These are phyloP conservation scores for Macrocybe gigantea DNA, from an alignment of 768 basidiomycete species.

Conservation along the genomic window DNA sequence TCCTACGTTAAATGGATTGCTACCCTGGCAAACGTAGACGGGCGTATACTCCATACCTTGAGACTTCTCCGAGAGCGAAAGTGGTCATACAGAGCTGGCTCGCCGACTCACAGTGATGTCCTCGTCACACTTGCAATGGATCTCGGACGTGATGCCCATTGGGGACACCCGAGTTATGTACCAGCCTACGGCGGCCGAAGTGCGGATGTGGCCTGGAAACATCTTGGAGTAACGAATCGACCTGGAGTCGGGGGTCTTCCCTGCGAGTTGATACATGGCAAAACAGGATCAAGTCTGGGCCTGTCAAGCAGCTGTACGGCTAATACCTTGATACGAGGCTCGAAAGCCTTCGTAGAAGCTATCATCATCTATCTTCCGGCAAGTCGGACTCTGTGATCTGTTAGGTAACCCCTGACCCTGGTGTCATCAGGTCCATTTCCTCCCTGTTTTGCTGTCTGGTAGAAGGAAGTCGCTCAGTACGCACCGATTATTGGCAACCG, in stretches of 20 bases:
- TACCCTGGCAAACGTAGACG: constrained; percentile 63
- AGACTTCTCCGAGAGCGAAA: constrained; percentile 44
- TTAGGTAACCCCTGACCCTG: constrained; percentile 1
- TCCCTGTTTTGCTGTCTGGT: constrained; percentile 57
- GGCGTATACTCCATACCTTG: constrained; percentile 47
- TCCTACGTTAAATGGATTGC: constrained; percentile 78
- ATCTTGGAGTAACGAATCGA: constrained; percentile 47
- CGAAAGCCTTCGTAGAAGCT: constrained; percentile 56
- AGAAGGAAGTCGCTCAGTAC: constrained; percentile 47
- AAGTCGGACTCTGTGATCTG: constrained; percentile 18
- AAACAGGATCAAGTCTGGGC: constrained; percentile 39
- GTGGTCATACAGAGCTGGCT: constrained; percentile 55
- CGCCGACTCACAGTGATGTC: constrained; percentile 31
- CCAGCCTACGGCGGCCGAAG: constrained; percentile 56
- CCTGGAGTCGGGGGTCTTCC: constrained; percentile 63
- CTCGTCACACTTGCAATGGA: constrained; percentile 42
- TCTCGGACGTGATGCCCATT: constrained; percentile 52
- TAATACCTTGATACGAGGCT: constrained; percentile 49
- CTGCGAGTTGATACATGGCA: constrained; percentile 68
- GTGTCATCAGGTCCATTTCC: constrained; percentile 54
- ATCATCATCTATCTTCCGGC: constrained; percentile 69
- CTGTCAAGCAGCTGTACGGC: constrained; percentile 51
- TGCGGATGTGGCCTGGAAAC: constrained; percentile 51
- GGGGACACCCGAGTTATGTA: constrained; percentile 56
- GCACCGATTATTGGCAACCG: constrained; percentile 31